These are phyloP conservation scores for Blepharisma undulans DNA, from an alignment of 169 alveolate genomes.

Conservation along the genomic window DNA sequence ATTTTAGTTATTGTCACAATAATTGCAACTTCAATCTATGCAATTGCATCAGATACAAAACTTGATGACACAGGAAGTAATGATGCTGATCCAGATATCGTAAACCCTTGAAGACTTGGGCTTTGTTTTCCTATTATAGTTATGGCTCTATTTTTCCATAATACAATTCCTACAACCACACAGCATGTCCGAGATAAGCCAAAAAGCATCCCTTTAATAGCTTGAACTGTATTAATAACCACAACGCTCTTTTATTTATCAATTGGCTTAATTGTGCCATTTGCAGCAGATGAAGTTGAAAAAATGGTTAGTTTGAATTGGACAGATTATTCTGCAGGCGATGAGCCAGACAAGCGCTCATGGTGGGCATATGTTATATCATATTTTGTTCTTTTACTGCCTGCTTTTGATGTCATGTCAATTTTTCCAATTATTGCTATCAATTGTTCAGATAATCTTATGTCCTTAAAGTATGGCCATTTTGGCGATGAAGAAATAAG, in stretches of 20 bases:
- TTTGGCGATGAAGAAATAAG: not conserved
- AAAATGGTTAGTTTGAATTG: not conserved
- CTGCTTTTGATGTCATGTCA: slow-evolving; percentile 14
- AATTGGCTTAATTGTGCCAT: not conserved
- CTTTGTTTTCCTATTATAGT: not conserved
- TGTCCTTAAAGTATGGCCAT: not conserved
- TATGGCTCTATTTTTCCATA: not conserved
- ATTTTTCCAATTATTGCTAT: not conserved
- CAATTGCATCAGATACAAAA: not conserved
- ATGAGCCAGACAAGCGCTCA: not conserved
- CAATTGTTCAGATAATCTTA: not conserved
- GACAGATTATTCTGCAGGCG: slow-evolving; percentile 32
- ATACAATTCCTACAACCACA: not conserved
- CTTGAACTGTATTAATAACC: not conserved
- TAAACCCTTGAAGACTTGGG: not conserved
- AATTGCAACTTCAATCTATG: not conserved
- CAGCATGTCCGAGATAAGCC: not conserved
- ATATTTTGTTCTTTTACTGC: not conserved
- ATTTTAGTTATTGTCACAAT: not conserved
- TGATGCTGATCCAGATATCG: not conserved
- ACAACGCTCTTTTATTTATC: not conserved
- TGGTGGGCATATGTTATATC: slow-evolving; percentile 27
- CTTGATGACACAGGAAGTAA: slow-evolving; percentile 8
- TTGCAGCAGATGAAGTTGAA: not conserved
- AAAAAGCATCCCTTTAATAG: not conserved